phyloP scores from a whole-genome alignment of 352 stramenopile genomes.

The Aphanomyces astaci region DNA sequence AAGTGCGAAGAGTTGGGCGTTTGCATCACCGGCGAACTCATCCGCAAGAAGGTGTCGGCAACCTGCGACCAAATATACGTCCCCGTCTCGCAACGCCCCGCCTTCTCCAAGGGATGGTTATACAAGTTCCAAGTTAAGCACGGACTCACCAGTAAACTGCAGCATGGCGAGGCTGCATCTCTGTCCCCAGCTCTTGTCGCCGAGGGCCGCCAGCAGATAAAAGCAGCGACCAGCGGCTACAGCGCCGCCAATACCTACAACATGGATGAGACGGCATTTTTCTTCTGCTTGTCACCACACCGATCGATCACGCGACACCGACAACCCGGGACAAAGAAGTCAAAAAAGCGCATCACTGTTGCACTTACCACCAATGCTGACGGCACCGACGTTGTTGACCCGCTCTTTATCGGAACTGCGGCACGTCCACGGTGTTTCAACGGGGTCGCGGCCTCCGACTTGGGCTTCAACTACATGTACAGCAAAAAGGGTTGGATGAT shows the following conservation, averaged over 20 bases:
- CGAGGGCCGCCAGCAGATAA: not conserved
- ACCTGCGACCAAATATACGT: not conserved
- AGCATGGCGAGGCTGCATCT: conserved; percentile 18
- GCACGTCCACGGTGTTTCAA: not conserved
- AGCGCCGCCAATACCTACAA: not conserved
- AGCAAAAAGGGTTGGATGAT: not conserved
- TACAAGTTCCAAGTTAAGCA: conserved; percentile 17
- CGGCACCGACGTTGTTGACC: not conserved
- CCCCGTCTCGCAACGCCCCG: not conserved
- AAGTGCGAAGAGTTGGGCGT: not conserved
- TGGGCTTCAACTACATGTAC: not conserved
- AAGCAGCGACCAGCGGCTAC: conserved; percentile 3
- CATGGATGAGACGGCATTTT: no score
- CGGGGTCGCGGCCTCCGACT: not conserved
- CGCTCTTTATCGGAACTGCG: not conserved
- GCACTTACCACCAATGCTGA: not conserved
- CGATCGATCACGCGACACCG: no score
- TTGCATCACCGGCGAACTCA: no score
- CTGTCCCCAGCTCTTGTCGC: not conserved
- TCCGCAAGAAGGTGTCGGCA: not conserved
- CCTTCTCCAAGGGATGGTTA: conserved; percentile 13
- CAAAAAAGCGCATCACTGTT: no score
- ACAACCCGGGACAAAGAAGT: no score
- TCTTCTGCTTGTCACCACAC: no score
- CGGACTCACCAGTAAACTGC: conserved; percentile 12